Base-by-base conservation (phyloP, 2,329 filamentous ascomycete species). In the Cladosporium sp. region DNA sequence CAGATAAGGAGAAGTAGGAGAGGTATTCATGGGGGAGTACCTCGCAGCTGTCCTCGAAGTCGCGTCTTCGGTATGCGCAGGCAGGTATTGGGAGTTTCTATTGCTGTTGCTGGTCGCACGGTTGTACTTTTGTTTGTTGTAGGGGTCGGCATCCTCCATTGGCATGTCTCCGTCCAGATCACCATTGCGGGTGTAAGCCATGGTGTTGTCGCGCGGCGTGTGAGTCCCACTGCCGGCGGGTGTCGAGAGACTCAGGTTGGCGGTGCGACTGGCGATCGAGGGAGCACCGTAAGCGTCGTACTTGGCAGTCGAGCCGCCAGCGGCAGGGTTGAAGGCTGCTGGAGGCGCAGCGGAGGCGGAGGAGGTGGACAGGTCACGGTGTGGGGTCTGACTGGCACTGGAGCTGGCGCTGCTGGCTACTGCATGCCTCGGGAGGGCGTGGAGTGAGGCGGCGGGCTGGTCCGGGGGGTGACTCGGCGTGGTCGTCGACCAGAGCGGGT, bases 21-120 rank as follows among this genome's bases (percentile, higher is more conserved):
- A 91, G 60, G 95, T 78, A 72, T 96, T 93, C 92, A 97, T 97
- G 62, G 93, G 94, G 47, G 93, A 97, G 76, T 97, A 97, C 70
- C 92, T 86, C 73, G 95, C 90, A 59, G 91, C 90, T 58, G 91
- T 90, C 51, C 90, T 82, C 42, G 91, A 94, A 59, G 89, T 86
- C 69, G 93, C 86, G 28, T 66, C 66, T 17, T 67, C 62, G 44
- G 60, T 19, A 39, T 70, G 64, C 10, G 66, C 56, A 49, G 69
- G 67, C 64, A 86, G 75, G 64, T 88, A 89, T 72, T 93, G 88
- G 66, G 91, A 84, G 68, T 91, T 85, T 71, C 91, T 87, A 56
- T 39, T 59, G 47, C 56, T 60, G 47, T 61, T 58, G 35, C 62
- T 88, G 73, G 85, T 85, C 42, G 90, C 85, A 65, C 90, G 85